These are phyloP conservation scores for Actinomucor elegans DNA, from an alignment of 371 early-diverging fungal species.

Conservation along the genomic window DNA sequence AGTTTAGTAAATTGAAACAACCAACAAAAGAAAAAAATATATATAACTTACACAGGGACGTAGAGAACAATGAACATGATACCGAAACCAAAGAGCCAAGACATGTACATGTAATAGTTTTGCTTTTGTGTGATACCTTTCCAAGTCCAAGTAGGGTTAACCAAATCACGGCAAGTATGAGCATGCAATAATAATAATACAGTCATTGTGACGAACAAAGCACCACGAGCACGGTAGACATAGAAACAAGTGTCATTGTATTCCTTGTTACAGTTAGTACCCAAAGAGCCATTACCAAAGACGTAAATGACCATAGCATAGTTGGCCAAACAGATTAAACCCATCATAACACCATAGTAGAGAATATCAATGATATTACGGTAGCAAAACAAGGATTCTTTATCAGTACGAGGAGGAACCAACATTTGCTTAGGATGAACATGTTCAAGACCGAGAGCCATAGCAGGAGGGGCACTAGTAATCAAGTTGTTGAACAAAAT, in stretches of 20 bases:
- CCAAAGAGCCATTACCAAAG: conserved; percentile 53
- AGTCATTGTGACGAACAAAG: conserved; percentile 66
- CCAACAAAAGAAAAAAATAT: neutral
- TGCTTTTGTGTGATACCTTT: conserved; percentile 39
- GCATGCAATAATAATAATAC: conserved; percentile 68
- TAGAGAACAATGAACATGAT: conserved; percentile 66
- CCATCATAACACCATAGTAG: conserved; percentile 73
- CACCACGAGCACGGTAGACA: conserved; percentile 75
- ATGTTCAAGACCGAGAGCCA: conserved; percentile 82
- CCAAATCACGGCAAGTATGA: conserved; percentile 69
- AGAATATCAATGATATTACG: conserved; percentile 70
- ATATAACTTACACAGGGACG: conserved; percentile 54
- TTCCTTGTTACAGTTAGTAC: conserved; percentile 56
- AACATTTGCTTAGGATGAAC: conserved; percentile 77
- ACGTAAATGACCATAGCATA: conserved; percentile 68
- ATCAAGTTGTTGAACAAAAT: conserved; percentile 89
- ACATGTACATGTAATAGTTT: conserved; percentile 59
- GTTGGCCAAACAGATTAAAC: conserved; percentile 61
- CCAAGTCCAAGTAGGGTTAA: conserved; percentile 55
- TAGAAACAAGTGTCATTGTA: conserved; percentile 55
- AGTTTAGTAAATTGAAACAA: neutral
- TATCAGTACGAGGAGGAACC: conserved; percentile 72
- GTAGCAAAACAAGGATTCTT: conserved; percentile 65
- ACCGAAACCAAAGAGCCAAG: conserved; percentile 51
- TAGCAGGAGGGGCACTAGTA: conserved; percentile 79